Percentiles rank a stretch among this genome's conserved stretches.
phyloP scores from a whole-genome alignment of 148 eudicot genomes.

The Chenopodium quinoa region DNA sequence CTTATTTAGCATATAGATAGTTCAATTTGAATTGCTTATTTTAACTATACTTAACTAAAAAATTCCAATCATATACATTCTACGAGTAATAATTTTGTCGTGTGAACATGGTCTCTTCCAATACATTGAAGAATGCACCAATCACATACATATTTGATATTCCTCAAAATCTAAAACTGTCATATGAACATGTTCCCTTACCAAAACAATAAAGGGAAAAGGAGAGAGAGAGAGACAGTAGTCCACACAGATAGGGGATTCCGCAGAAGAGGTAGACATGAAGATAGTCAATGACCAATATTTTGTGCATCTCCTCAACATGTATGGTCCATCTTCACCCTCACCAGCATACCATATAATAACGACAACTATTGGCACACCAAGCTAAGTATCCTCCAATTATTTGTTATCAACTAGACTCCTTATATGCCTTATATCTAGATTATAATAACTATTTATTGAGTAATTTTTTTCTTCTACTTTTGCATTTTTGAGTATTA shows the following conservation, averaged over 20 bases:
- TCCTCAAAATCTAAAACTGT: not conserved
- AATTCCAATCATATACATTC: too few relatives aligned
- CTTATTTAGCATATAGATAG: too few relatives aligned
- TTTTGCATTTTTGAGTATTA: too few relatives aligned
- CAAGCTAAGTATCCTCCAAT: not conserved
- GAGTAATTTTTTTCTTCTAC: too few relatives aligned
- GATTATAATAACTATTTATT: too few relatives aligned
- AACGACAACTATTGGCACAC: not conserved
- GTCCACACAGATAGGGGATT: not conserved
- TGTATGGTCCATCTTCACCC: not conserved
- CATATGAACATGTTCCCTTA: too few relatives aligned
- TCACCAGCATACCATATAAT: not conserved
- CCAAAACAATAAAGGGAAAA: not conserved
- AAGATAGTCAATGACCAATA: constrained; percentile 6
- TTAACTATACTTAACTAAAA: too few relatives aligned
- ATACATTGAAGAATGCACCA: not conserved
- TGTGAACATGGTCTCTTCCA: too few relatives aligned
- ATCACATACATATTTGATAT: not conserved
- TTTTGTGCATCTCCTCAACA: constrained; percentile 4
- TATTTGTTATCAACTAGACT: too few relatives aligned
- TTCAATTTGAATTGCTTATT: too few relatives aligned
- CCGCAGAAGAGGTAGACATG: not conserved
- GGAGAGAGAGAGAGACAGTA: not conserved
- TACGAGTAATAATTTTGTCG: too few relatives aligned
- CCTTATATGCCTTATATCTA: too few relatives aligned